Evolutionary conservation across 345 rosid species (phyloP), one percentile per base, ranked within the genome.

Genomic region (Crucihimalaya himalaica): DNA sequence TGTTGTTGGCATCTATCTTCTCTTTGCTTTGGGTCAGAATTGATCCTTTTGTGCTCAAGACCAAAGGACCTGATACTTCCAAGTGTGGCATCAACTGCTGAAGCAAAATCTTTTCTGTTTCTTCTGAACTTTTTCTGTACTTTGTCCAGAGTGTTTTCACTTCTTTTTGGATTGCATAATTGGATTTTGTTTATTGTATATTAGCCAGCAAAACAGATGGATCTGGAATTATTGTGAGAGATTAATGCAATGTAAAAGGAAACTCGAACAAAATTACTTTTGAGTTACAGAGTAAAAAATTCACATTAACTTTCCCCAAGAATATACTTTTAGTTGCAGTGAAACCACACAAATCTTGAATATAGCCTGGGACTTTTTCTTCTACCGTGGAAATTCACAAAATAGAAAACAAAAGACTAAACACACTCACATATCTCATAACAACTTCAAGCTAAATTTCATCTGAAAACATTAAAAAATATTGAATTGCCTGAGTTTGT

Each of bases 1-100:
- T 95, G 37, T 91, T 95, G 29, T 70, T 95, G 81, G 97, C 97
- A 16, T 95, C 97, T 18, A 90, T 92, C 83, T 92, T 95, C 86
- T 95, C 97, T 70, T 81, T 95, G 89, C 88, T 92, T 66, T 92
- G 97, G 97, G 97, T 92, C 5, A 80, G 93, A 76, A 92, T 92
- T 25, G 96, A 95, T 70, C 97, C 97, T 2, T 95, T 92, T 74
- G 97, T 88, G 72, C 56, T 95, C 80, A 95, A 88, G 84, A 88
- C 97, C 65, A 92, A 86, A 76, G 99, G 99, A 79, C 99, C 99
- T 75, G 87, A 79, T 68, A 86, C 96, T 55, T 82, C 83, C 47
- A 78, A 71, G 78, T 95, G 97, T 45, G 97, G 99, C 77, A 82
- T 90, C 88, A 92, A 95, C 70, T 95, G 97, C 81, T 95, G 83